These are phyloP conservation scores for Monosporascus sp. DNA, from an alignment of 2,329 filamentous ascomycete genomes.

Conservation along the genomic window DNA sequence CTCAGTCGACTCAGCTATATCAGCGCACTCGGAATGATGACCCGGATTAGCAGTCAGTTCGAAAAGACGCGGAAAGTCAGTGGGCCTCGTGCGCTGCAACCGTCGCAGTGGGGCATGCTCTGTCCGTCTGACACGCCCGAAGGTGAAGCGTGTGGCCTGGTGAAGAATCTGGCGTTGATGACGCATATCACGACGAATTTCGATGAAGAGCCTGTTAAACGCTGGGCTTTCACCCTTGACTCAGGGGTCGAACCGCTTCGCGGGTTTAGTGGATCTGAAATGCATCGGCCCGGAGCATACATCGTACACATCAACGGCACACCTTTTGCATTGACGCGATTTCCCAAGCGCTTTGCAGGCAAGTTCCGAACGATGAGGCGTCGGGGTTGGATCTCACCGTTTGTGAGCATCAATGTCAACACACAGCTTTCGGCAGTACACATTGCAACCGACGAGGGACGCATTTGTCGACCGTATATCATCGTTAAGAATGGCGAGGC, in stretches of 20 bases:
- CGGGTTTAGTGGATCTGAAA: slow-evolving; percentile 69
- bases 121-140: slow-evolving; percentile 97
- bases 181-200: slow-evolving; percentile 98
- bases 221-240: slow-evolving; percentile 81
- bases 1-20: slow-evolving; percentile 95
- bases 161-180: slow-evolving; percentile 98
- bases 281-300: slow-evolving; percentile 79
- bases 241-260: slow-evolving; percentile 76
- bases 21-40: slow-evolving; percentile 98
- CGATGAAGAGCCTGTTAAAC: slow-evolving; percentile 83
- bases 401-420: slow-evolving; percentile 95
- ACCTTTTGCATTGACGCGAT: slow-evolving; percentile 78
- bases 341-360: slow-evolving; percentile 80
- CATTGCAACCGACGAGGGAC: slow-evolving; percentile 93
- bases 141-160: slow-evolving; percentile 94
- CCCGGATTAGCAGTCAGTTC: slow-evolving; percentile 94
- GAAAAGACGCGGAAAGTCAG: slow-evolving; percentile 97
- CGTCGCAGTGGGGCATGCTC: slow-evolving; percentile 97
- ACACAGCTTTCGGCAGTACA: slow-evolving; percentile 88
- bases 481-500: slow-evolving; percentile 86
- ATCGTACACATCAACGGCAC: slow-evolving; percentile 95
- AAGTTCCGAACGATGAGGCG: slow-evolving; percentile 83
- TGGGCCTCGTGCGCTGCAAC: slow-evolving; percentile 90
- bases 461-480: slow-evolving; percentile 93
- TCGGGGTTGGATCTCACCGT: slow-evolving; percentile 88